Percentiles rank a stretch among this genome's conserved stretches.
These are phyloP conservation scores for Omphalotus guepiniiformis DNA, from an alignment of 768 basidiomycete genomes.

Conservation along the genomic window DNA sequence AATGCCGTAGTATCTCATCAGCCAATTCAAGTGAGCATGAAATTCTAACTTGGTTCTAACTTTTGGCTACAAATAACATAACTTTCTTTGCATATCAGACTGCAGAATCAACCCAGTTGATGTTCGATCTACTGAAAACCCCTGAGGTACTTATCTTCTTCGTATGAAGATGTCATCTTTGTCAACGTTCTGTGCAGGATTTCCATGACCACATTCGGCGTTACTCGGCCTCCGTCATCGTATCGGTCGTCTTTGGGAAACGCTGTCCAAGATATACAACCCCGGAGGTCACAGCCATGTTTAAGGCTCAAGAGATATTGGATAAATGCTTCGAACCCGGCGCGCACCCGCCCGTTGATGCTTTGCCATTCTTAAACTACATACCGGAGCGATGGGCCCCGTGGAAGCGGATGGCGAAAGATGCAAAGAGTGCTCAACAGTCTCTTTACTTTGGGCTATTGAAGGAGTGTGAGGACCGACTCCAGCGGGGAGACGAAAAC, in stretches of 20 bases:
- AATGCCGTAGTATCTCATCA: constrained; percentile 17
- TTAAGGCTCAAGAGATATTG: constrained; percentile 23
- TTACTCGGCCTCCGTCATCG: constrained; percentile 25
- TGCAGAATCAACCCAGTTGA: constrained; percentile 21
- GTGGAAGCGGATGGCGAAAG: constrained; percentile 26
- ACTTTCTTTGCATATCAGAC: constrained; percentile 9
- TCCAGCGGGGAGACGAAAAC: constrained; percentile 20
- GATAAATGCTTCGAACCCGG: constrained; percentile 24
- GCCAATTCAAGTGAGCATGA: constrained; percentile 10
- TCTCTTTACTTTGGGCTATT: constrained; percentile 26
- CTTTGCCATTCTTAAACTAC: constrained; percentile 27
- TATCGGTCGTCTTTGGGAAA: constrained; percentile 27
- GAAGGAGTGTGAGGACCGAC: constrained; percentile 19
- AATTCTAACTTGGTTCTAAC: not conserved
- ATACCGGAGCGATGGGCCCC: constrained; percentile 30
- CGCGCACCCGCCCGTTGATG: constrained; percentile 32
- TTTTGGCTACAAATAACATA: not conserved
- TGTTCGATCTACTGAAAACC: constrained; percentile 21
- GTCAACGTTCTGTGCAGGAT: constrained; percentile 12
- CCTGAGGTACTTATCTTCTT: constrained; percentile 17
- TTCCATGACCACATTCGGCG: constrained; percentile 28
- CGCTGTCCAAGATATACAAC: constrained; percentile 24
- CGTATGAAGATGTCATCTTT: not conserved
- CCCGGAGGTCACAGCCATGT: constrained; percentile 21
- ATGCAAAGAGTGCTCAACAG: constrained; percentile 21